phyloP scores from a whole-genome alignment of 2,329 filamentous ascomycete genomes.

The Fusarium tuaranense region DNA sequence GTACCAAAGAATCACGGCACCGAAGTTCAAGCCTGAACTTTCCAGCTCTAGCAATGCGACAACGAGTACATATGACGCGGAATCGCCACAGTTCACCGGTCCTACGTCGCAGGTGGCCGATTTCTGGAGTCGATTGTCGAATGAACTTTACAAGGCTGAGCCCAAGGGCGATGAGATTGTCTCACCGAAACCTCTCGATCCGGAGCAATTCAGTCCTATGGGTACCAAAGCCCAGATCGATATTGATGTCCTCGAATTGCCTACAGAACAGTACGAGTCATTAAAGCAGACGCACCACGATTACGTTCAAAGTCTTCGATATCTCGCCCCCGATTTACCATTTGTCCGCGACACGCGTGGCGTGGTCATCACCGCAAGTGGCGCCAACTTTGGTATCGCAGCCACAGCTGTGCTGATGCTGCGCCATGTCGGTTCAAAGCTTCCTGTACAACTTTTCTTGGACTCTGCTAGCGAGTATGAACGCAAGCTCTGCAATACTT shows the following conservation, averaged over 20 bases:
- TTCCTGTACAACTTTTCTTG: slow-evolving; percentile 35
- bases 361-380: slow-evolving; percentile 37
- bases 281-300: slow-evolving; percentile 28
- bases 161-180: slow-evolving; percentile 26
- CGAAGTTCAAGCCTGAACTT: neutral
- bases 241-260: slow-evolving; percentile 28
- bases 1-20: slow-evolving; percentile 22
- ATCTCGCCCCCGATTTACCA: slow-evolving; percentile 27
- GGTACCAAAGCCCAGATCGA: slow-evolving; percentile 7
- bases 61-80: neutral
- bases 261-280: slow-evolving; percentile 20
- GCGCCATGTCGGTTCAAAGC: slow-evolving; percentile 31
- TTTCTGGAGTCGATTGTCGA: slow-evolving; percentile 30
- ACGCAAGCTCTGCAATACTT: slow-evolving; percentile 13
- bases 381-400: slow-evolving; percentile 31
- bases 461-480: slow-evolving; percentile 34
- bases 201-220: slow-evolving; percentile 34
- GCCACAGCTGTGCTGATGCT: slow-evolving; percentile 39
- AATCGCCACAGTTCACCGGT: slow-evolving; percentile 18
- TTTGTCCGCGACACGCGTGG: slow-evolving; percentile 26
- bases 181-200: slow-evolving; percentile 17
- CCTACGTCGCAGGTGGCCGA: slow-evolving; percentile 25
- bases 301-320: slow-evolving; percentile 21
- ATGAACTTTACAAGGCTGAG: slow-evolving; percentile 21
- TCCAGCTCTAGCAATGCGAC: neutral